Base-by-base conservation (phyloP, 1,139 yeast species). In the Candida smagusa region DNA sequence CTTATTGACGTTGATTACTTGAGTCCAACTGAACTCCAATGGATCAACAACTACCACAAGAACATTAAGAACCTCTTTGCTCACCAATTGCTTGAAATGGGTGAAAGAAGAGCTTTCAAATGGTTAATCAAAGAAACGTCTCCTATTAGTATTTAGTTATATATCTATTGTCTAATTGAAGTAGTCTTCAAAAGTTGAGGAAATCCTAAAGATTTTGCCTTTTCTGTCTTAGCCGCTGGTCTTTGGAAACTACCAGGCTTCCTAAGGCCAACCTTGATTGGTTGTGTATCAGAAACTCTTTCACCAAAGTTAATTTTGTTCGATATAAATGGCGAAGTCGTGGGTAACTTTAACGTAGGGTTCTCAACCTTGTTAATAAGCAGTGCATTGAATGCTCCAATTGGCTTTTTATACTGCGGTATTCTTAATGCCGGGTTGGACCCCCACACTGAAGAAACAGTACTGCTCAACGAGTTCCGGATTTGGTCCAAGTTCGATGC, bases 1-100 rank as follows among this genome's bases (percentile, higher is more conserved):
- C 59, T 77, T 36, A 74, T 77, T 34, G 77, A 77, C 45, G 49
- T 39, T 6, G 40, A 47, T 9, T 56, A 61, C 39, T 59, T 77
- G 36, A 52, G 60, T 2, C 44, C 49, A 0, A 54, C 61, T n/a
- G 81, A 77, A 48, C 49, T 71, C 22, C 50, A 54, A n/a, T 77
- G 82, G 82, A 65, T 77, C 27, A 74, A 77, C 48, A 60, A 61
- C 19, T 77, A 65, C 45, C 74, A 77, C 50, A 49, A 50, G 31
- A 55, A 57, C 34, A 60, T 77, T 11, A 52, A 72, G 38, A 50
- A 51, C 1, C 72, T 65, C 30, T 61, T 72, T 38, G 61, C 62
- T 9, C 60, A 54, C 3, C 56, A 56, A 35, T 55, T 71, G 36
- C 51, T 61, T 37, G 61, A 60, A 27, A 53, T 69, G 58, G 72